phyloP scores from a whole-genome alignment of 768 basidiomycete genomes.

The Suillus bovinus region DNA sequence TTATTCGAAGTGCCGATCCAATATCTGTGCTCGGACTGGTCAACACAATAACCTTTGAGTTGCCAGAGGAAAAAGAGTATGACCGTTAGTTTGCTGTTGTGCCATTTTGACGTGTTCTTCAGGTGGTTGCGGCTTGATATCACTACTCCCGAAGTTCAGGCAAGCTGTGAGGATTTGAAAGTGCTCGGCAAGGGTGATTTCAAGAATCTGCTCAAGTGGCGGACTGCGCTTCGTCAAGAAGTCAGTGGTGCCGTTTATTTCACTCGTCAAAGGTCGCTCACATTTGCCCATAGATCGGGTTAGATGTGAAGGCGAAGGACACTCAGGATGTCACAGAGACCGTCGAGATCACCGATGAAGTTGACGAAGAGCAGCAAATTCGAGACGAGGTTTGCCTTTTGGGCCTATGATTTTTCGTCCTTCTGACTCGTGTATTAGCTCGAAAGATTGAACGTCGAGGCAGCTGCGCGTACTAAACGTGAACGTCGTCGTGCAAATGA shows the following conservation, averaged over 20 bases:
- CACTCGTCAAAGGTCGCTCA: conserved; percentile 10
- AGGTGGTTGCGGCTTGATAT: conserved; percentile 75
- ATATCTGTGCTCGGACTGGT: conserved; percentile 74
- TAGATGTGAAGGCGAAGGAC: conserved; percentile 78
- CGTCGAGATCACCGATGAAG: conserved; percentile 61
- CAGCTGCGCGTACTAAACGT: conserved; percentile 69
- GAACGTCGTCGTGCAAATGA: conserved; percentile 88
- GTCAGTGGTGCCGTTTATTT: conserved; percentile 36
- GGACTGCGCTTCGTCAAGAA: conserved; percentile 84
- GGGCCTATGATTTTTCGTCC: conserved; percentile 11
- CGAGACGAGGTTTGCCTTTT: conserved; percentile 71
- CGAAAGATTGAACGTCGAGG: conserved; percentile 79
- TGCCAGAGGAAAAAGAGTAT: conserved; percentile 84
- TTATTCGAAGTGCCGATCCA: conserved; percentile 71
- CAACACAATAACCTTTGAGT: conserved; percentile 75
- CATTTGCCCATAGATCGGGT: conserved; percentile 56
- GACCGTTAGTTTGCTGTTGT: conserved; percentile 21
- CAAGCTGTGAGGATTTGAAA: conserved; percentile 90
- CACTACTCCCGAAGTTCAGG: conserved; percentile 77
- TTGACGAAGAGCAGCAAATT: conserved; percentile 89
- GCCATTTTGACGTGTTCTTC: conserved; percentile 11
- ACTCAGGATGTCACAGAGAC: conserved; percentile 76
- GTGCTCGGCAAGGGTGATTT: conserved; percentile 98
- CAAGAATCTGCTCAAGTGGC: conserved; percentile 91
- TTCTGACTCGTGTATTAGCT: conserved; percentile 49